These are phyloP conservation scores for Russula foetens DNA, from an alignment of 768 basidiomycete genomes.

Conservation along the genomic window DNA sequence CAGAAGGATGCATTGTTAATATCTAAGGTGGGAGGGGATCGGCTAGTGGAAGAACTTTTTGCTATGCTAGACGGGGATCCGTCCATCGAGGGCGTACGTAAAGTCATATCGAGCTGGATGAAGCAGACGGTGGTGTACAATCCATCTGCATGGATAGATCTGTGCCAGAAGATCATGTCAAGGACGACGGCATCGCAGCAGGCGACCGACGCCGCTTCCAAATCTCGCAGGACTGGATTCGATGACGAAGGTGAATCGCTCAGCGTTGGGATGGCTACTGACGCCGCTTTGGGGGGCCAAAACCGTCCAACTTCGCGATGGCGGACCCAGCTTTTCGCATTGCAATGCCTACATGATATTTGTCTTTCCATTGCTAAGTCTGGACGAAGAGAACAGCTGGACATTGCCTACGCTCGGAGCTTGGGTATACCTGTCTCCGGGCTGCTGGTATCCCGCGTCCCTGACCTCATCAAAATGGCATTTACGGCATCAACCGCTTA, in stretches of 20 bases:
- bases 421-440: slow-evolving; percentile 49
- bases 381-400: slow-evolving; percentile 76
- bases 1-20: slow-evolving; percentile 89
- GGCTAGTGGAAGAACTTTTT: slow-evolving; percentile 89
- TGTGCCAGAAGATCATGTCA: slow-evolving; percentile 96
- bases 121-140: slow-evolving; percentile 89
- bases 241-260: slow-evolving; percentile 96
- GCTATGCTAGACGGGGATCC: slow-evolving; percentile 93
- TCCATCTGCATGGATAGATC: slow-evolving; percentile 96
- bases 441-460: slow-evolving; percentile 75
- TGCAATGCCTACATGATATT: slow-evolving; percentile 87
- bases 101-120: slow-evolving; percentile 91
- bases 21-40: slow-evolving; percentile 90
- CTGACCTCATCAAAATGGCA: slow-evolving; percentile 95
- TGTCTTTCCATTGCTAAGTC: slow-evolving; percentile 66
- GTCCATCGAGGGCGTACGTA: slow-evolving; percentile 85
- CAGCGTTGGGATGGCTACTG: slow-evolving; percentile 47
- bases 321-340: slow-evolving; percentile 93
- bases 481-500: slow-evolving; percentile 96
- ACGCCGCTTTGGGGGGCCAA: slow-evolving; percentile 31
- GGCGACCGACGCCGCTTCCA: slow-evolving; percentile 51
- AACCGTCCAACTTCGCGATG: slow-evolving; percentile 68
- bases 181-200: slow-evolving; percentile 82
- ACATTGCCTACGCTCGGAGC: slow-evolving; percentile 59
- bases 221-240: slow-evolving; percentile 38